Conservation (phyloP, 352 stramenopile genomes). For the Blastocystis sp. region DNA sequence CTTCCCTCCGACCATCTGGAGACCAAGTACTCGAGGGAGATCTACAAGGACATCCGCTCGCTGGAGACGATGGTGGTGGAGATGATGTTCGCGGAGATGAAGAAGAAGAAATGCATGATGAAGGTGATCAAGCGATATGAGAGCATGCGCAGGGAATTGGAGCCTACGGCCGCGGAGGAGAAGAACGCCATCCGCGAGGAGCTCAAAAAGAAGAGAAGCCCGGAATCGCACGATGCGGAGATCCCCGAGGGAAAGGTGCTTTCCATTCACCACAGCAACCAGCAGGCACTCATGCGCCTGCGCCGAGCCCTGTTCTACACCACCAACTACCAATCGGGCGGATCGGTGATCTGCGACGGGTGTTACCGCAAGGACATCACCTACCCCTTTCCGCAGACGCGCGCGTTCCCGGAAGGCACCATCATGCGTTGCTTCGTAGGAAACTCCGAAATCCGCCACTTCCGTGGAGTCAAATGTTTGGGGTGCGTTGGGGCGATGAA, state of each 20-base stretch:
- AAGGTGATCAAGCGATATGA: not conserved
- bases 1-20: slow-evolving; percentile 35
- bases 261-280: not conserved
- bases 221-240: not conserved
- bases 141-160: slow-evolving; percentile 20
- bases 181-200: not conserved
- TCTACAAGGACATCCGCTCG: not conserved
- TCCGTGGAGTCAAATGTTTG: not conserved
- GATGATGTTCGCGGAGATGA: not conserved
- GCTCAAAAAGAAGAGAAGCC: not conserved
- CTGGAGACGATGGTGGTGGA: slow-evolving; percentile 5
- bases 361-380: not conserved
- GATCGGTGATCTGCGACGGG: not conserved
- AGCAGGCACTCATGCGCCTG: not conserved
- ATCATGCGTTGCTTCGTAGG: not conserved
- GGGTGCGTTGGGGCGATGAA: not conserved
- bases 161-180: not conserved
- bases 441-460: not conserved
- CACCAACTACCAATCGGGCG: not conserved
- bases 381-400: not conserved
- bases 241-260: not conserved
- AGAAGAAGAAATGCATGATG: slow-evolving; percentile 5
- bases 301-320: not conserved
- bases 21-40: not conserved
- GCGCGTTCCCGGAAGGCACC: not conserved